Conservation (phyloP, 2,329 filamentous ascomycete genomes). For the Sordariomycetes sp. region DNA sequence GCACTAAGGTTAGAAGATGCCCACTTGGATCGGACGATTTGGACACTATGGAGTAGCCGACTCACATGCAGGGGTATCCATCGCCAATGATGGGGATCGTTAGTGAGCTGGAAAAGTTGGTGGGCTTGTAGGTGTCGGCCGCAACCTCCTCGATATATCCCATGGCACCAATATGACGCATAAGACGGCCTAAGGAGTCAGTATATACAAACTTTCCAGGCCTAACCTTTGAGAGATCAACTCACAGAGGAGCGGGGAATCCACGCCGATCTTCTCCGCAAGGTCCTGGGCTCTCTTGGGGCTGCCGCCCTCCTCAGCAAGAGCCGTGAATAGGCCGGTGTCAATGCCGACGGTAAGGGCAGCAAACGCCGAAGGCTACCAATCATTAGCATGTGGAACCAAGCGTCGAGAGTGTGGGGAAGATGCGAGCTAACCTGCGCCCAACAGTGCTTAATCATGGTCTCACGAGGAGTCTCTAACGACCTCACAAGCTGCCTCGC, state of each 20-base stretch:
- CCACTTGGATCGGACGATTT: too few relatives aligned
- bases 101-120: constrained; percentile 22
- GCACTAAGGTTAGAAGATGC: too few relatives aligned
- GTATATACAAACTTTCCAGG: too few relatives aligned
- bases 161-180: constrained; percentile 23
- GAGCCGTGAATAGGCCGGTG: constrained; percentile 18
- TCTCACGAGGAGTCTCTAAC: constrained; percentile 31
- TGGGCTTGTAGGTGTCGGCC: constrained; percentile 20
- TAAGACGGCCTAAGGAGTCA: constrained; percentile 13
- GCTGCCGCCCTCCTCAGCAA: constrained; percentile 15
- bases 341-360: constrained; percentile 18
- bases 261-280: constrained; percentile 13
- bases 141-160: constrained; percentile 22
- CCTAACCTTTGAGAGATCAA: too few relatives aligned
- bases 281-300: constrained; percentile 18
- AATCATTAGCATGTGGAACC: not conserved
- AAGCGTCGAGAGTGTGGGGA: not conserved
- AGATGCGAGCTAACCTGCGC: constrained; percentile 20
- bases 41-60: not conserved
- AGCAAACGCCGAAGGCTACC: constrained; percentile 11
- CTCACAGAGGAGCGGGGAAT: constrained; percentile 14
- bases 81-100: constrained; percentile 18
- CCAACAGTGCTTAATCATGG: constrained; percentile 31
- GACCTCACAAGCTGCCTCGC: constrained; percentile 13
- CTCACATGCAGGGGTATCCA: constrained; percentile 18